Base-by-base conservation (phyloP, 106 monocot species). In the Xerophyta viscosa region DNA sequence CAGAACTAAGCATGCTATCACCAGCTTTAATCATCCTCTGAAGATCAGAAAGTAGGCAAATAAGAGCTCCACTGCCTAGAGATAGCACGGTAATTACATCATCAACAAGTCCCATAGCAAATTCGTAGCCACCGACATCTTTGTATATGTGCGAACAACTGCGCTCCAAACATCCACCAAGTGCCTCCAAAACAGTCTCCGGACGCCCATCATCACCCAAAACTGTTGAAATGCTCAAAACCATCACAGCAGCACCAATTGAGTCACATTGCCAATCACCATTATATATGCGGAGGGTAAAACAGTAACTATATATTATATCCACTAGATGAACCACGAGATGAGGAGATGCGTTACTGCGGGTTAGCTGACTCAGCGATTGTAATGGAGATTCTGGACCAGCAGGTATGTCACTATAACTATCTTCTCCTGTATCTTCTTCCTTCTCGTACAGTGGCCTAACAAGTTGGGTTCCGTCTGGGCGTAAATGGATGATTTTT, bases 201-300 rank as follows among this genome's bases (percentile, higher is more conserved):
- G 86, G 89, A 12, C 69, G 66, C 8, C 50, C 58, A 48, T 68
- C 71, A 19, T 74, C 66, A 11, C 71, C 69, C 52, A 86, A 55
- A 6, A 98, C 82, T 7, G 68, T 57, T 6, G 98, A 98, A 7
- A 90, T 41, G 30, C 52, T 67, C 39, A 90, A 55, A 3, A 69
- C 64, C 11, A 75, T 82, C 42, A 42, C 77, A 12, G 82, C 64
- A 12, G 90, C 89, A 27, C 82, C 90, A 13, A 75, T 42, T n/a
- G 89, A 71, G 58, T 98, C 98, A 56, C 58, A 79, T 5, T 49
- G 66, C 90, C 90, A 98, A 50, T 98, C 98, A 0, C 98, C 98
- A 37, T 98, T 98, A 46, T 98, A 90, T 14, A 80, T 57, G 8
- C 90, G 76, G 23, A 98, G 86, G 25, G 90, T 77, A 33, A 98